Evolutionary conservation across 768 basidiomycete species (phyloP).

Genomic region (Termitomyces bulborhizus): DNA sequence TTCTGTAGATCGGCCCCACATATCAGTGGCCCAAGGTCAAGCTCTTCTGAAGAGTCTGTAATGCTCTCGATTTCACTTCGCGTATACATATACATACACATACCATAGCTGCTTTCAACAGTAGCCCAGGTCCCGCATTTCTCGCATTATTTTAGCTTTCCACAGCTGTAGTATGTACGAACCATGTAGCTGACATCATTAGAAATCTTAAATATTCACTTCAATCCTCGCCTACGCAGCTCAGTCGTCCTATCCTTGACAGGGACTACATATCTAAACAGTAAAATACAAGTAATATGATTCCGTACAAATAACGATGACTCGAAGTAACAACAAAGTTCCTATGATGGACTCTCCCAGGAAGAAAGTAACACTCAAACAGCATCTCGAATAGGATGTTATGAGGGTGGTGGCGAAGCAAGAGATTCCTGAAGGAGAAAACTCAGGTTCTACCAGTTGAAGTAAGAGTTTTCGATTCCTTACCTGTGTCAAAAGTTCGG

Average conservation of each 20-base stretch:
- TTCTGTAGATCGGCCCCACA: slow-evolving; percentile 4
- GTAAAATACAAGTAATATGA: slow-evolving; percentile 12
- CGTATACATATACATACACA: slow-evolving; percentile 8
- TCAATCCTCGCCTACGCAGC: not conserved
- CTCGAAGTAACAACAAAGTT: not conserved
- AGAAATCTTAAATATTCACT: not conserved
- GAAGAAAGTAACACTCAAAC: slow-evolving; percentile 3
- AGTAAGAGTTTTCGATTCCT: slow-evolving; percentile 8
- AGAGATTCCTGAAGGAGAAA: slow-evolving; percentile 45
- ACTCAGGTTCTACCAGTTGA: slow-evolving; percentile 10
- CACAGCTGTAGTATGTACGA: slow-evolving; percentile 14
- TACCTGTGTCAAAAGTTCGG: slow-evolving; percentile 61
- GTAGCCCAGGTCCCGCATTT: slow-evolving; percentile 8
- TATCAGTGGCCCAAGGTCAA: slow-evolving; percentile 10
- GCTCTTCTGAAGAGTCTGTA: not conserved
- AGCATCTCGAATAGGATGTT: slow-evolving; percentile 12
- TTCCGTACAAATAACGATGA: slow-evolving; percentile 11
- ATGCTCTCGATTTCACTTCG: not conserved
- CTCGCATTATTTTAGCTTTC: slow-evolving; percentile 12
- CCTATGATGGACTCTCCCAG: slow-evolving; percentile 2
- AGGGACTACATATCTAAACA: not conserved
- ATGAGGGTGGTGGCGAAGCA: slow-evolving; percentile 61
- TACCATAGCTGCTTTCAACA: slow-evolving; percentile 23
- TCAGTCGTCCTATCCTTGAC: not conserved
- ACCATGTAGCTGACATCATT: slow-evolving; percentile 7